phyloP scores from a whole-genome alignment of 805 yeast species.

The Hanseniaspora lachancei region DNA sequence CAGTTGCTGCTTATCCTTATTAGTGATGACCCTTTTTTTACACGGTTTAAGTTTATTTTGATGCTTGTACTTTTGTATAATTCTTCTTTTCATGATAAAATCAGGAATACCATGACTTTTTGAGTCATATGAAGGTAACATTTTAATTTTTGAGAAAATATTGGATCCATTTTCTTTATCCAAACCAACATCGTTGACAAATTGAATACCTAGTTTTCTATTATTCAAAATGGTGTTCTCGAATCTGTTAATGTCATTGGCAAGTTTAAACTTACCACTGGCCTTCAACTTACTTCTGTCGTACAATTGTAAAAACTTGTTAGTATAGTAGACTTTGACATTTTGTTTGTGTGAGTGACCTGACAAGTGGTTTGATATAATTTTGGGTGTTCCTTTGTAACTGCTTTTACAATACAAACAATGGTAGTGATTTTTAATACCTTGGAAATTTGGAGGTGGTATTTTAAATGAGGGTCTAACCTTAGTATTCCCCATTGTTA shows the following conservation, averaged over 20 bases:
- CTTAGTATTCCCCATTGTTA: neutral
- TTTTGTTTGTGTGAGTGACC: constrained; percentile 12
- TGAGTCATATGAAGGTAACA: neutral
- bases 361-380: neutral
- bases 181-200: neutral
- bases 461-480: constrained; percentile 6
- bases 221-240: constrained; percentile 8
- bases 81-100: constrained; percentile 1
- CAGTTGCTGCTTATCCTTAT: constrained; percentile 9
- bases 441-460: constrained; percentile 9
- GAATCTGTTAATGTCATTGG: constrained; percentile 9
- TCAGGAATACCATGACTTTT: neutral
- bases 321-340: constrained; percentile 8
- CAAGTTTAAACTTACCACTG: constrained; percentile 5
- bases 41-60: neutral
- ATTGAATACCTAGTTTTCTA: neutral
- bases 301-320: constrained; percentile 1
- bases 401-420: constrained; percentile 8
- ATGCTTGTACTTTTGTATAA: neutral
- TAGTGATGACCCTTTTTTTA: neutral
- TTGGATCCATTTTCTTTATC: constrained; percentile 6
- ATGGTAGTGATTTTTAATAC: neutral
- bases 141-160: neutral
- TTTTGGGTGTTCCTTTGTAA: constrained; percentile 8
- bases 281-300: constrained; percentile 5